Conservation (phyloP, 495 filamentous ascomycete genomes). For the Aspergillus egyptiacus region DNA sequence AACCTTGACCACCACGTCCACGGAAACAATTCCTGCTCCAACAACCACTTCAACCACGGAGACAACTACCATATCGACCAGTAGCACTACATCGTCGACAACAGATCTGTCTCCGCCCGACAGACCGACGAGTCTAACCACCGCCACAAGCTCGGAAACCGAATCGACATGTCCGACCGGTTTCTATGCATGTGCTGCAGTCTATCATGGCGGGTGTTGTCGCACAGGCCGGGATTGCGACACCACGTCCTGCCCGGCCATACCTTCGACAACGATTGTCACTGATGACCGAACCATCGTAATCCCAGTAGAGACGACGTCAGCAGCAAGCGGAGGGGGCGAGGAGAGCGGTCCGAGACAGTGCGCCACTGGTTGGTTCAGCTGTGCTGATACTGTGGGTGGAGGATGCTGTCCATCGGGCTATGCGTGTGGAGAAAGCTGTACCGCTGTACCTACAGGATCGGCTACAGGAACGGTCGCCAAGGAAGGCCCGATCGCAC, state of each 20-base stretch:
- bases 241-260: constrained; percentile 60
- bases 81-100: constrained; percentile 14
- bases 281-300: constrained; percentile 61
- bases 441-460: constrained; percentile 46
- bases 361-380: constrained; percentile 75
- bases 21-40: constrained; percentile 28
- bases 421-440: constrained; percentile 68
- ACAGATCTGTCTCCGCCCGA: constrained; percentile 40
- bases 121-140: constrained; percentile 39
- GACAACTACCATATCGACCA: constrained; percentile 12
- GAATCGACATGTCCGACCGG: constrained; percentile 59
- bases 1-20: constrained; percentile 35
- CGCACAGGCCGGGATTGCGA: constrained; percentile 78
- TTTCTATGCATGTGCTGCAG: constrained; percentile 66
- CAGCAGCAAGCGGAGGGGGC: constrained; percentile 25
- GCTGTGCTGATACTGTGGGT: constrained; percentile 56
- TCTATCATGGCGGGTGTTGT: constrained; percentile 70
- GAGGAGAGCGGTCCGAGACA: constrained; percentile 26
- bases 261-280: constrained; percentile 53
- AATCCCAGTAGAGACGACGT: constrained; percentile 46
- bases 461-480: constrained; percentile 49
- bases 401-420: constrained; percentile 78
- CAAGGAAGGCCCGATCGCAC: constrained; percentile 46
- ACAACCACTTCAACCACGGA: constrained; percentile 23
- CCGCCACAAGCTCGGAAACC: constrained; percentile 29